These are phyloP conservation scores for Ormosia emarginata DNA, from an alignment of 306 rosid species.

Conservation along the genomic window DNA sequence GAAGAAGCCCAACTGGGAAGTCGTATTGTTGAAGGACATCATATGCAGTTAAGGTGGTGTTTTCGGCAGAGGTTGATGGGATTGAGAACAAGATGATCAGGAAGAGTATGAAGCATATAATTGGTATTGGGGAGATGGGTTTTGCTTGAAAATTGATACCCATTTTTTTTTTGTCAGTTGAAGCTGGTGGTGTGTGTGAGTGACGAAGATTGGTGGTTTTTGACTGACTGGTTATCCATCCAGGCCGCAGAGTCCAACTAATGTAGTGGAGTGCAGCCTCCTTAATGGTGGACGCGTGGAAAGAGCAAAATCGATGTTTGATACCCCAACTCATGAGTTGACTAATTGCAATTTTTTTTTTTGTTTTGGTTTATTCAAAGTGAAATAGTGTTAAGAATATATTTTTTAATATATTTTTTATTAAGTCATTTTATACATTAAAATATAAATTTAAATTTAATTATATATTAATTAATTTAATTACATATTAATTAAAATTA, in stretches of 20 bases:
- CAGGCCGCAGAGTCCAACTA: neutral
- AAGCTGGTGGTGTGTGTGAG: neutral
- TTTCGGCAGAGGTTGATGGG: conserved; percentile 7
- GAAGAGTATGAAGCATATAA: conserved; percentile 5
- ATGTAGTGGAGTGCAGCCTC: neutral
- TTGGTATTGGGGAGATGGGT: conserved; percentile 7
- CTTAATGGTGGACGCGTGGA: neutral
- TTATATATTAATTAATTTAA: too few species aligned
- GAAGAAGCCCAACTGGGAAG: conserved; percentile 59
- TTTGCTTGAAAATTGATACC: conserved; percentile 1
- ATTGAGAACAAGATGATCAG: conserved; percentile 17
- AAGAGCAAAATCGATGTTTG: neutral
- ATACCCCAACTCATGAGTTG: neutral
- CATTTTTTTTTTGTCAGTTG: neutral
- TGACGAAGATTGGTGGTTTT: neutral
- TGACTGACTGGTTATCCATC: conserved; percentile 14
- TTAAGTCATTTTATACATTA: too few species aligned
- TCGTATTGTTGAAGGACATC: conserved; percentile 43
- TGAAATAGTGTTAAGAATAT: too few species aligned
- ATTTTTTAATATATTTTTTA: too few species aligned
- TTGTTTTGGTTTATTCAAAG: neutral
- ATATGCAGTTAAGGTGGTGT: conserved; percentile 22
- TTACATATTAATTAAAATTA: too few species aligned
- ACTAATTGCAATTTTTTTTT: neutral
- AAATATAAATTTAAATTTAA: too few species aligned